These are phyloP conservation scores for Aspergillus latus DNA, from an alignment of 2,329 filamentous ascomycete species.

Conservation along the genomic window DNA sequence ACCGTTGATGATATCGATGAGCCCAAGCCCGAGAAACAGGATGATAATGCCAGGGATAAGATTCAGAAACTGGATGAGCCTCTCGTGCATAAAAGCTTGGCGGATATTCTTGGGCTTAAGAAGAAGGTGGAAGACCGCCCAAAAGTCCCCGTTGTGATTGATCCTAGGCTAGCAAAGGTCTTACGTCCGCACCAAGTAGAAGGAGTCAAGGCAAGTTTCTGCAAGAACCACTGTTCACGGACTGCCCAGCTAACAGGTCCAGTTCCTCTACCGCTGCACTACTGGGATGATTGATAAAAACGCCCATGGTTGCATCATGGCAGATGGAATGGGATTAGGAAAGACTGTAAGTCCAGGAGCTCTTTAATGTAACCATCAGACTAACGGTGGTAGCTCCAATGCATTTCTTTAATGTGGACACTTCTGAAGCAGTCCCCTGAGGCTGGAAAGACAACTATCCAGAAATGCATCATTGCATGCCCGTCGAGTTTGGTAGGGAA, in stretches of 20 bases:
- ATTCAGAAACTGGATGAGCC: conserved; percentile 69
- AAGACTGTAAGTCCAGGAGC: conserved; percentile 63
- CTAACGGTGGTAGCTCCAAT: conserved; percentile 65
- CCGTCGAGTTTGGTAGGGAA: conserved; percentile 95
- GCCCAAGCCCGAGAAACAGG: conserved; percentile 58
- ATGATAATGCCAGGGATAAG: conserved; percentile 45
- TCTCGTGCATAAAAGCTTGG: conserved; percentile 88
- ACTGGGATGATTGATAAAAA: conserved; percentile 94
- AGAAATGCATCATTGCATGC: conserved; percentile 95
- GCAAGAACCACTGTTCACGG: background rate
- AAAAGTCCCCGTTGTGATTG: conserved; percentile 94
- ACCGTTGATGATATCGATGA: conserved; percentile 89
- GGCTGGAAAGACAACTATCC: conserved; percentile 88
- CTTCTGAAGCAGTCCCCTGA: conserved; percentile 92
- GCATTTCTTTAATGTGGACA: conserved; percentile 96
- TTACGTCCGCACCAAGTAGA: conserved; percentile 96
- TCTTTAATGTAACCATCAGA: background rate
- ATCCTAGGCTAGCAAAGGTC: conserved; percentile 83
- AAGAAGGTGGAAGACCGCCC: conserved; percentile 83
- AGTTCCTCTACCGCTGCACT: conserved; percentile 89
- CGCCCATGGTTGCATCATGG: conserved; percentile 98
- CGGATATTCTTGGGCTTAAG: conserved; percentile 91
- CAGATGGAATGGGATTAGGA: conserved; percentile 96
- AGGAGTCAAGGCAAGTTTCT: conserved; percentile 69
- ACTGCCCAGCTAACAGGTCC: background rate